These are phyloP conservation scores for Hypoxylon fragiforme DNA, from an alignment of 495 filamentous ascomycete species.

Conservation along the genomic window DNA sequence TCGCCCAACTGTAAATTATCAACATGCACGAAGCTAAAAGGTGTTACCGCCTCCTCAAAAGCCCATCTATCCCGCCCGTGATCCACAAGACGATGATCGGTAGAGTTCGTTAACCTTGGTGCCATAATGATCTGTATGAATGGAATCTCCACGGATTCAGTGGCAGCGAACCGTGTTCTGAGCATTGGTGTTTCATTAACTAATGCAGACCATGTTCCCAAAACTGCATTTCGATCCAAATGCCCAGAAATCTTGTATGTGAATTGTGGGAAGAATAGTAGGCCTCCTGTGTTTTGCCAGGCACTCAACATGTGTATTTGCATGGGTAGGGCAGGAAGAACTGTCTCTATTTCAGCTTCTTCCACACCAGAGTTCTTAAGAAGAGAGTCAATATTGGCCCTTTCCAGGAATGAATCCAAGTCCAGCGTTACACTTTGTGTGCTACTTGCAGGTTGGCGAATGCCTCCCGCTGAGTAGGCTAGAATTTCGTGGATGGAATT, in stretches of 20 bases:
- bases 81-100: conserved; percentile 1
- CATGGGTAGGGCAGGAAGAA: conserved; percentile 68
- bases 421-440: neutral
- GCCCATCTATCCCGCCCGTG: conserved; percentile 17
- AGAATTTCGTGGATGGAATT: conserved; percentile 64
- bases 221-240: conserved; percentile 42
- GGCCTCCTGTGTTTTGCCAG: conserved; percentile 66
- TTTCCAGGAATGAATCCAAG: conserved; percentile 31
- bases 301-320: conserved; percentile 70
- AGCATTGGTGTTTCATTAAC: conserved; percentile 59
- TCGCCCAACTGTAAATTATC: conserved; percentile 1
- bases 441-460: neutral
- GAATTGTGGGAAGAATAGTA: conserved; percentile 67
- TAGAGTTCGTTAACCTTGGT: conserved; percentile 10
- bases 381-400: conserved; percentile 38
- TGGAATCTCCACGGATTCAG: conserved; percentile 46
- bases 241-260: conserved; percentile 48
- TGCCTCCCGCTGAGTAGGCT: conserved; percentile 11
- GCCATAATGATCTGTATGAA: conserved; percentile 57
- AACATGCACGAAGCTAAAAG: conserved; percentile 20
- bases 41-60: conserved; percentile 14
- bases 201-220: conserved; percentile 59
- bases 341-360: conserved; percentile 50
- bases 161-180: conserved; percentile 63
- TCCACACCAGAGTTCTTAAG: conserved; percentile 38